Conservation (phyloP, 164 flowering plant genomes). For the Taxillus chinensis region DNA sequence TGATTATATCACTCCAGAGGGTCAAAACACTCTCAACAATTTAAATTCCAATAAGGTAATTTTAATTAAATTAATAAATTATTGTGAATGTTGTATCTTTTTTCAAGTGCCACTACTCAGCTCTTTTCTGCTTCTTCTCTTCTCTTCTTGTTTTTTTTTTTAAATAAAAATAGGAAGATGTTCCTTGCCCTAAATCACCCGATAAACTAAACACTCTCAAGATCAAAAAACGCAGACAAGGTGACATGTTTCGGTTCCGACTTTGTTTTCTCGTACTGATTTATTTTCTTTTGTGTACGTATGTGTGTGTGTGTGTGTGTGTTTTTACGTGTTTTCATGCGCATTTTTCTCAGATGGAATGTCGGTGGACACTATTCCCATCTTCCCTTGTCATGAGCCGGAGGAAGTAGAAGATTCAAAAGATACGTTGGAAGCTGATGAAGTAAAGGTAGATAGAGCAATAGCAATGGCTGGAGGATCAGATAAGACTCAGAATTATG, state of each 20-base stretch:
- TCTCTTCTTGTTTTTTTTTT: no score
- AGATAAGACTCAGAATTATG: conserved; percentile 38
- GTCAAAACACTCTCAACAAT: conserved; percentile 29
- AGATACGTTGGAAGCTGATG: conserved; percentile 29
- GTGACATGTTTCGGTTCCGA: conserved; percentile 20
- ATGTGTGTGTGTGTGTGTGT: neutral
- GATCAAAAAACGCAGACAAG: conserved; percentile 43
- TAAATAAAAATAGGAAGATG: conserved; percentile 36
- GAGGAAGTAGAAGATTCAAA: conserved; percentile 22
- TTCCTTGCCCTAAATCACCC: conserved; percentile 74
- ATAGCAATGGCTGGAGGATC: conserved; percentile 12
- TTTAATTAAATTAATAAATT: neutral
- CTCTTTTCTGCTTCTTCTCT: no score
- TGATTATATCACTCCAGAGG: conserved; percentile 87
- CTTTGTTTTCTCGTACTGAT: neutral
- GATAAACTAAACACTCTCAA: conserved; percentile 49
- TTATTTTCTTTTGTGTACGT: neutral
- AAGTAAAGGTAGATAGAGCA: conserved; percentile 19
- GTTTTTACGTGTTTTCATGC: neutral
- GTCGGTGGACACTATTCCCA: conserved; percentile 17
- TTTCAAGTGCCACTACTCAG: neutral
- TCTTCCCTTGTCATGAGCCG: conserved; percentile 19
- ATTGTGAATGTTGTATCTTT: neutral
- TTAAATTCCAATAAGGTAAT: conserved; percentile 57
- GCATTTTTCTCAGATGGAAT: conserved; percentile 21